phyloP scores from a whole-genome alignment of 208 protist species.

The Acanthamoeba triangularis region DNA sequence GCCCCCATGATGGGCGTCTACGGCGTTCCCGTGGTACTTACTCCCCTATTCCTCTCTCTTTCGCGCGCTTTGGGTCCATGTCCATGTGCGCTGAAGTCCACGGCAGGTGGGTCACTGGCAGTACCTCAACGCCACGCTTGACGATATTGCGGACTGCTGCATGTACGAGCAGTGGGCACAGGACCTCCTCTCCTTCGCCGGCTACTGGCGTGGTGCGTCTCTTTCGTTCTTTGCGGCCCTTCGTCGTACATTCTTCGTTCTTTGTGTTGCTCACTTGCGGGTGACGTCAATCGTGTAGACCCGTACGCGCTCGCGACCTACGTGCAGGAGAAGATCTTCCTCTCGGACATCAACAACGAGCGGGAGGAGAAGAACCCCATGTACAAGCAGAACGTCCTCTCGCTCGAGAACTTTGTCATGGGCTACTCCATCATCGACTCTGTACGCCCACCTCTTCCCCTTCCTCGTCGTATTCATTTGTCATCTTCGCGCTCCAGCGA shows the following conservation, averaged over 20 bases:
- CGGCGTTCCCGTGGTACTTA: constrained; percentile 58
- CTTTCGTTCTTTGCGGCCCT: background rate
- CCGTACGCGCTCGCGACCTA: constrained; percentile 41
- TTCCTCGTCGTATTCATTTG: too few species aligned
- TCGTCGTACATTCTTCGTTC: background rate
- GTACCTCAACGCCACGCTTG: constrained; percentile 59
- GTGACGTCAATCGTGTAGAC: background rate
- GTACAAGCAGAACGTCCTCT: constrained; percentile 47
- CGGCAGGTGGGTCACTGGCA: background rate
- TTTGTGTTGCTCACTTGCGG: too few species aligned
- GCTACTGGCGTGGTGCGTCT: constrained; percentile 75
- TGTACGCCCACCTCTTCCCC: background rate
- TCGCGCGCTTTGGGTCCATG: too few species aligned
- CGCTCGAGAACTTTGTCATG: constrained; percentile 72
- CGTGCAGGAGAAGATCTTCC: background rate
- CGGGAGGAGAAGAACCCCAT: constrained; percentile 12
- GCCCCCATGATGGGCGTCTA: constrained; percentile 75
- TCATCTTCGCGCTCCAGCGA: too few species aligned
- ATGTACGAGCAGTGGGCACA: constrained; percentile 71
- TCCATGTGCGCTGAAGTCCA: background rate
- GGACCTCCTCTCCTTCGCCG: constrained; percentile 50
- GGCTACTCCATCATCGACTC: constrained; percentile 49
- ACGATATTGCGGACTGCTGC: constrained; percentile 59
- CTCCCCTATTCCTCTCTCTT: background rate
- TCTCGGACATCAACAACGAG: constrained; percentile 77